Evolutionary conservation across 2,329 filamentous ascomycete genomes (phyloP).

Genomic region (Geosmithia morbida): DNA sequence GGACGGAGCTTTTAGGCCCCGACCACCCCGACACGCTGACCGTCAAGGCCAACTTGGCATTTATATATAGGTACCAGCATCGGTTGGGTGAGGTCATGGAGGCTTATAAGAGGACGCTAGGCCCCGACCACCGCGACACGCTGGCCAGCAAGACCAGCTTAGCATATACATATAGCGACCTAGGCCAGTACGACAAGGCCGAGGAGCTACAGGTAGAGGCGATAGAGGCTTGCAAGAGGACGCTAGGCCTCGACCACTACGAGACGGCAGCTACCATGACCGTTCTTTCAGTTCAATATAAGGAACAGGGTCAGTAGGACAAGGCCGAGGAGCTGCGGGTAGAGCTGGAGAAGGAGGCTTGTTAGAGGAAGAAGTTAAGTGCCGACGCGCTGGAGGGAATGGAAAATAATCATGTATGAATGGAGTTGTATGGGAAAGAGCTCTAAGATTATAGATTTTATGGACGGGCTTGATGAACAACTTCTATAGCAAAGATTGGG

Average conservation of each 20-base stretch:
- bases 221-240: no score
- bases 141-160: background rate
- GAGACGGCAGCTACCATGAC: no score
- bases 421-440: background rate
- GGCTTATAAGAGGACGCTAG: background rate
- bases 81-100: background rate
- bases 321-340: no score
- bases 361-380: no score
- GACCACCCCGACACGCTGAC: background rate
- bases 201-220: no score
- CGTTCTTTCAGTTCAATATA: no score
- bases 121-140: background rate
- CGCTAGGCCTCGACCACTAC: no score
- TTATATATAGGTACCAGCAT: background rate
- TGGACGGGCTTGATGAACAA: background rate
- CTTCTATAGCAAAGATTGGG: background rate
- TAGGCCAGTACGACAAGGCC: no score
- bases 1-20: background rate
- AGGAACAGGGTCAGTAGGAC: background rate
- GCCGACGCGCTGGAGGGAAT: background rate
- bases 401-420: background rate
- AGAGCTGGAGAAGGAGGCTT: no score
- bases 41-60: background rate
- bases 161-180: background rate
- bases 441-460: background rate